Conservation (phyloP, 345 rosid genomes). For the Laguncularia racemosa region DNA sequence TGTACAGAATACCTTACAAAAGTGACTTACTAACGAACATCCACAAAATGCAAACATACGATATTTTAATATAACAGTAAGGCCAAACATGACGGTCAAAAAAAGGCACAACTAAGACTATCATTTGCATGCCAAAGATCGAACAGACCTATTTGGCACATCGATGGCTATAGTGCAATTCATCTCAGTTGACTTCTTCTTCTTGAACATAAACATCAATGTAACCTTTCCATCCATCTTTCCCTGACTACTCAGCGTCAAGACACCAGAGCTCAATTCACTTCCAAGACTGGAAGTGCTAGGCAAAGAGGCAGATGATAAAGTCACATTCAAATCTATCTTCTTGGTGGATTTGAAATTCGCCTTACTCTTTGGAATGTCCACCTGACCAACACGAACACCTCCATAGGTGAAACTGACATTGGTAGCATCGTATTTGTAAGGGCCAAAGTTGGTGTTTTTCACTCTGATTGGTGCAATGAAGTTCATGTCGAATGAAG, state of each 20-base stretch:
- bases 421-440: slow-evolving; percentile 15
- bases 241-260: slow-evolving; percentile 11
- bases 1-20: too few relatives aligned
- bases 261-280: slow-evolving; percentile 1
- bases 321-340: neutral
- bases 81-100: too few relatives aligned
- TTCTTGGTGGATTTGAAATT: slow-evolving; percentile 18
- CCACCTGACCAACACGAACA: slow-evolving; percentile 4
- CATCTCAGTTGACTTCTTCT: slow-evolving; percentile 19
- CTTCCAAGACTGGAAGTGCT: neutral
- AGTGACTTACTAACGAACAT: too few relatives aligned
- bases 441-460: slow-evolving; percentile 18
- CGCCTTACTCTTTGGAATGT: slow-evolving; percentile 12
- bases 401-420: slow-evolving; percentile 4
- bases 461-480: slow-evolving; percentile 8
- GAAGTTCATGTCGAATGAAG: slow-evolving; percentile 8
- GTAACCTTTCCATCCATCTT: slow-evolving; percentile 13
- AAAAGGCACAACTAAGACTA: neutral
- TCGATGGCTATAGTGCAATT: slow-evolving; percentile 10
- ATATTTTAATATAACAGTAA: too few relatives aligned
- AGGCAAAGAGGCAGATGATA: slow-evolving; percentile 1
- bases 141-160: neutral
- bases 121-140: slow-evolving; percentile 5
- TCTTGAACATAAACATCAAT: slow-evolving; percentile 18
- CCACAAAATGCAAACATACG: too few relatives aligned